These are phyloP conservation scores for Leptographium wingfieldii DNA, from an alignment of 2,329 filamentous ascomycete genomes.

Conservation along the genomic window DNA sequence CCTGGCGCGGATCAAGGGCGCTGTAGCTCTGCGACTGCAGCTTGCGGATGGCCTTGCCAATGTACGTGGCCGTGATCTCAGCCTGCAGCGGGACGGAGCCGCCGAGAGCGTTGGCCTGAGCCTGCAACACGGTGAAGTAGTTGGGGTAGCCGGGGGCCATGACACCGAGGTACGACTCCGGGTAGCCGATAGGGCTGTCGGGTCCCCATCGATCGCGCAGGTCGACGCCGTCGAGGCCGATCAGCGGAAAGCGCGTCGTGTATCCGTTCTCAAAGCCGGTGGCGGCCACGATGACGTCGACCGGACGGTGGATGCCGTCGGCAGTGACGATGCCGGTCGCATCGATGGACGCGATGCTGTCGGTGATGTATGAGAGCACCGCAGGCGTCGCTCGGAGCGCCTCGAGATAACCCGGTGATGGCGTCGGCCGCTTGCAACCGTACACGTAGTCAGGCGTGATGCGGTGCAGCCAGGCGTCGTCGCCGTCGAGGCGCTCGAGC, in stretches of 20 bases:
- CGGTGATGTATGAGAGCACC: slow-evolving; percentile 17
- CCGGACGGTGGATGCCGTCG: slow-evolving; percentile 13
- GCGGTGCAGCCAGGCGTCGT: slow-evolving; percentile 18
- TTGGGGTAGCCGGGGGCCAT: slow-evolving; percentile 3
- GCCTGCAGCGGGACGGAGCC: slow-evolving; percentile 12
- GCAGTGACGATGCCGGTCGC: slow-evolving; percentile 18
- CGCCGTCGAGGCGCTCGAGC: slow-evolving; percentile 16
- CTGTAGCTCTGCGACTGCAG: slow-evolving; percentile 11
- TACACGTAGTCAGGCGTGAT: slow-evolving; percentile 13
- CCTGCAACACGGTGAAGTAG: slow-evolving; percentile 10
- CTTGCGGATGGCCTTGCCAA: slow-evolving; percentile 12
- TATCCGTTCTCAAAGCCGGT: slow-evolving; percentile 17
- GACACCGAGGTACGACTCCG: slow-evolving; percentile 1
- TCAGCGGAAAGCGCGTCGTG: slow-evolving; percentile 10
- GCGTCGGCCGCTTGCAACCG: slow-evolving; percentile 16
- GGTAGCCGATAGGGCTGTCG: slow-evolving; percentile 4
- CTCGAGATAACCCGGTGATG: slow-evolving; percentile 16
- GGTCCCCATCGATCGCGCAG: slow-evolving; percentile 12
- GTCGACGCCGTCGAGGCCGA: slow-evolving; percentile 5
- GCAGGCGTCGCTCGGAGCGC: slow-evolving; percentile 15
- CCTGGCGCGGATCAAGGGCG: slow-evolving; percentile 7
- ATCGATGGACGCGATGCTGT: slow-evolving; percentile 13
- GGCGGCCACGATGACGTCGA: slow-evolving; percentile 21
- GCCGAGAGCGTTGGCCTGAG: slow-evolving; percentile 9
- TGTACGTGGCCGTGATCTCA: slow-evolving; percentile 11